phyloP scores from a whole-genome alignment of 352 stramenopile species.

The Phytophthora chlamydospora region DNA sequence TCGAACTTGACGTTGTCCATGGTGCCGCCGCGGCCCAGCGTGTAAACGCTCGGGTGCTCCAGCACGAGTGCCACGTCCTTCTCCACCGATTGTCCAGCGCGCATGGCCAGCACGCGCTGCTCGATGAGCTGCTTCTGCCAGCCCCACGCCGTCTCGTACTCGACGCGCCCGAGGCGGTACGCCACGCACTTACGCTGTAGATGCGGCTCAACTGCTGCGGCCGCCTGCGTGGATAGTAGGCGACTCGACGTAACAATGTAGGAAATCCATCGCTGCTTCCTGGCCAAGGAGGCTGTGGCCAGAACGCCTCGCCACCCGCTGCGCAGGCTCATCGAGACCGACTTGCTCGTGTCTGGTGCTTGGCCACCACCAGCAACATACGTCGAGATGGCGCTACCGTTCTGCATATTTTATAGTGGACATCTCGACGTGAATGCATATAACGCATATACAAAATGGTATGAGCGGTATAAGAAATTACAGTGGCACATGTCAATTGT shows the following conservation, averaged over 20 bases:
- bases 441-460: too few species aligned
- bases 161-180: constrained; percentile 72
- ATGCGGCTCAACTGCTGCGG: constrained; percentile 5
- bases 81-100: constrained; percentile 46
- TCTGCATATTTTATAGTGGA: too few species aligned
- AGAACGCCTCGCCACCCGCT: constrained; percentile 16
- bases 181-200: constrained; percentile 60
- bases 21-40: constrained; percentile 95
- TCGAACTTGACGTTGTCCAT: constrained; percentile 88
- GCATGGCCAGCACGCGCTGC: constrained; percentile 65
- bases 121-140: constrained; percentile 91
- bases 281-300: constrained; percentile 1
- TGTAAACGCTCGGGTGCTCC: constrained; percentile 96
- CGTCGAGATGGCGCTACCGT: too few species aligned
- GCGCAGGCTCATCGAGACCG: constrained; percentile 15
- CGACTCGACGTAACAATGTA: constrained; percentile 1
- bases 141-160: constrained; percentile 87
- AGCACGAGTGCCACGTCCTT: constrained; percentile 58
- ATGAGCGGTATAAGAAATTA: too few species aligned
- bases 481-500: too few species aligned
- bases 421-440: neutral
- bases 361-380: neutral
- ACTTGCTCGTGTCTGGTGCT: too few species aligned
- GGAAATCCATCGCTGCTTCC: constrained; percentile 6
- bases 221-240: constrained; percentile 12